phyloP scores from a whole-genome alignment of 371 early-diverging fungal species.

The Saksenaea oblongispora region DNA sequence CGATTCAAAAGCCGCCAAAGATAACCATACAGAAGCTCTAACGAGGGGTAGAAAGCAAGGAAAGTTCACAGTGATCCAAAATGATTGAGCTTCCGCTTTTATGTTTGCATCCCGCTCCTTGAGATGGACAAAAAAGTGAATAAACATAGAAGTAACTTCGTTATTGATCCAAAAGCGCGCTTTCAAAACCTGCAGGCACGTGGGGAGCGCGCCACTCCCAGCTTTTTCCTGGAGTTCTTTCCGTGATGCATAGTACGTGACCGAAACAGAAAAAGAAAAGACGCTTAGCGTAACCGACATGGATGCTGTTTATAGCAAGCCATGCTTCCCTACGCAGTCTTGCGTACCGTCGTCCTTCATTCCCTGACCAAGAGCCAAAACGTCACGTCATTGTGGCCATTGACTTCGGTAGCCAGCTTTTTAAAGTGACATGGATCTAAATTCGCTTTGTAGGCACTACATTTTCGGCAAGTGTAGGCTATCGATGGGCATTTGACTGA shows the following conservation, averaged over 20 bases:
- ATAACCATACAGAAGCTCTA: not conserved
- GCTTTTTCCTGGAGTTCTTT: not conserved
- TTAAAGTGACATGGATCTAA: too few species aligned
- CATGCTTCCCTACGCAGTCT: not conserved
- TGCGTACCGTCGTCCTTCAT: not conserved
- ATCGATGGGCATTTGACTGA: not conserved
- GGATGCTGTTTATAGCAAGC: not conserved
- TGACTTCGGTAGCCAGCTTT: slow-evolving; percentile 20
- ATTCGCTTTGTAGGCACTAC: slow-evolving; percentile 26
- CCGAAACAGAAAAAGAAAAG: not conserved
- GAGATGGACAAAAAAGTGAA: too few species aligned
- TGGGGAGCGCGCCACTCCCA: not conserved
- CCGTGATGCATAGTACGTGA: not conserved
- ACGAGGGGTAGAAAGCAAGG: not conserved
- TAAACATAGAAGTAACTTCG: not conserved
- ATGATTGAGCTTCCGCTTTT: too few species aligned
- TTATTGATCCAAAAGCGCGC: not conserved
- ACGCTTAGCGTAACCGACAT: not conserved
- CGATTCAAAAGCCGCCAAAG: slow-evolving; percentile 3
- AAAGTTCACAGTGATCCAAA: too few species aligned
- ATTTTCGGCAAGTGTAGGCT: slow-evolving; percentile 13
- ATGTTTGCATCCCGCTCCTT: too few species aligned
- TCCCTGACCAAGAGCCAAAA: not conserved
- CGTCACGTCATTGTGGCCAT: slow-evolving; percentile 21
- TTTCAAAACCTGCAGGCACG: not conserved